Conservation (phyloP, 2,329 filamentous ascomycete species). For the Aureobasidium melanogenum region DNA sequence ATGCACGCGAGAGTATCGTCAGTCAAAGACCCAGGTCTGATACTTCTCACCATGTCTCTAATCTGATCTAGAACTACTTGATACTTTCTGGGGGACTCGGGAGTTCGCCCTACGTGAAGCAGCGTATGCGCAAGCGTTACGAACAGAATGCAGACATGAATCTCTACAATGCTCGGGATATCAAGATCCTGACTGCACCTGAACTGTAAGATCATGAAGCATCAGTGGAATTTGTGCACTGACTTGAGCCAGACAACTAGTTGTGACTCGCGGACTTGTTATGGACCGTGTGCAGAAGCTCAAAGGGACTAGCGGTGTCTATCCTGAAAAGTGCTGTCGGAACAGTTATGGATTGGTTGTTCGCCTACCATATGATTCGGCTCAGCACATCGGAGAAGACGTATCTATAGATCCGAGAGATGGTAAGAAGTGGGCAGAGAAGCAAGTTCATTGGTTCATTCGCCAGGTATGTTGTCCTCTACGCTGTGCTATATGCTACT, state of each 20-base stretch:
- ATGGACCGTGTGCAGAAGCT: conserved; percentile 9
- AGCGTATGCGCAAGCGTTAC: conserved; percentile 27
- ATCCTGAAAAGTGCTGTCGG: conserved; percentile 7
- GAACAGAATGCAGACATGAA: conserved; percentile 14
- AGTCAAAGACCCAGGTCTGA: background rate
- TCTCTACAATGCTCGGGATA: conserved; percentile 4
- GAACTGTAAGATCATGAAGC: background rate
- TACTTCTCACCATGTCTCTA: background rate
- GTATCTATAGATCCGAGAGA: conserved; percentile 11
- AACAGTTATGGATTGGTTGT: conserved; percentile 12
- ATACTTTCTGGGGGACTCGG: conserved; percentile 36
- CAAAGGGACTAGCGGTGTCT: background rate
- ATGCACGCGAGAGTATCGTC: conserved; percentile 22
- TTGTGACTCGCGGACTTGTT: conserved; percentile 14
- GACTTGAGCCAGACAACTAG: conserved; percentile 17
- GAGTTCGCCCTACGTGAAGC: conserved; percentile 34
- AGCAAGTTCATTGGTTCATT: conserved; percentile 16
- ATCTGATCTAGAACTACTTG: conserved; percentile 21
- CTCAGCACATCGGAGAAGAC: conserved; percentile 12
- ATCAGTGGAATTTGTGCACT: background rate
- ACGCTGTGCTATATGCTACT: background rate
- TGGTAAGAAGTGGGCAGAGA: conserved; percentile 14
- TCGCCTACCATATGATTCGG: conserved; percentile 9
- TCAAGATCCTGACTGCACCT: background rate
- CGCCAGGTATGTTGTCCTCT: conserved; percentile 5